Evolutionary conservation across 1,284 basidiomycete species (phyloP), one percentile per base, ranked within the genome.

Genomic region (Mycena citricolor): DNA sequence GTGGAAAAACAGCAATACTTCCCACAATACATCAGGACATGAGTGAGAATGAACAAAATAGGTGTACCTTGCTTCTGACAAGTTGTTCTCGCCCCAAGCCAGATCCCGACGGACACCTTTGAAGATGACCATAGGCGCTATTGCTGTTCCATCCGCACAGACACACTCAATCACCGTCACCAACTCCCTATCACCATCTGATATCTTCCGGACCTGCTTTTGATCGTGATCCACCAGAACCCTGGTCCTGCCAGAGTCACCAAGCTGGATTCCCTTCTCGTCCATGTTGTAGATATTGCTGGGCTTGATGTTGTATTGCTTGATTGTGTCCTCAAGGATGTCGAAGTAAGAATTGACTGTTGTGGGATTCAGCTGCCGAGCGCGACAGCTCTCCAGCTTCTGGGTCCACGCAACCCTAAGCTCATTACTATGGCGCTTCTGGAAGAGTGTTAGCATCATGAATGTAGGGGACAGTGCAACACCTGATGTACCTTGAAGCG

Each of bases 201-300:
- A 19, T 28, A 38, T 40, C 6, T 40, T 46, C 3, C 35, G 44
- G 1, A 40, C 38, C 3, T 30, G 26, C 19, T 41, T 40, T 34
- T 47, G 44, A 23, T 46, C 44, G 10, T 39, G 32, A 23, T 46
- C 44, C 5, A 46, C 32, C 4, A 46, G 22, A 4, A 20, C 38
- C 1, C 17, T 16, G 14, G 37, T 30, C n/a, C 12, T 22, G 20
- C 39, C 41, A 1, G 24, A 39, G 21, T 40, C 61, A n/a, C 64
- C 62, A 14, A 58, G 41, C 40, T 69, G 66, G 44, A 56, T 49
- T 1, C 64, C 66, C 53, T 68, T 70, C 50, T 69, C 61, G 49
- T 70, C 65, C 63, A 69, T 66, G 43, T 72, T 73, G 38, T 63
- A 72, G 31, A 39, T 39, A 29, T 39, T 24, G 28, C 32, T 13